phyloP scores from a whole-genome alignment of 23 red algal species.

The Rhodosorus marinus region DNA sequence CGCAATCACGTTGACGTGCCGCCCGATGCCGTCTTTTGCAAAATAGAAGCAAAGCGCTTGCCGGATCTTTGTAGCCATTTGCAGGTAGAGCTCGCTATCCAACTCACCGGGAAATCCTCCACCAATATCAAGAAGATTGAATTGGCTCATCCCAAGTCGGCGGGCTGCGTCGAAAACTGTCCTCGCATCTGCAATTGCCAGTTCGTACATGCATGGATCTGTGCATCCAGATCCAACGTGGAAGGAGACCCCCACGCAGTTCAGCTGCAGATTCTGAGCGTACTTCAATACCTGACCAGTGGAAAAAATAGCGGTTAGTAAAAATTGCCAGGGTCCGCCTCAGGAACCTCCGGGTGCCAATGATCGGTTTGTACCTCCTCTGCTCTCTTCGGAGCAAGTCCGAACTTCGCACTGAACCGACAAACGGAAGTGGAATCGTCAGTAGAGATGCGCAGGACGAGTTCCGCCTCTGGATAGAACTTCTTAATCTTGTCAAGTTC shows the following conservation, averaged over 20 bases:
- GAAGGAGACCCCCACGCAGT: constrained; percentile 3
- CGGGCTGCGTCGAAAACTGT: not conserved
- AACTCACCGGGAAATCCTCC: constrained; percentile 9
- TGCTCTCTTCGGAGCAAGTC: not conserved
- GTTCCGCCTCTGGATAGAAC: not conserved
- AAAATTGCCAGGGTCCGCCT: no score
- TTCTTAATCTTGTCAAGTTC: constrained; percentile 1
- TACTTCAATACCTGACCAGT: constrained; percentile 5
- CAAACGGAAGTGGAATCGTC: constrained; percentile 1
- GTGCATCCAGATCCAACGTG: constrained; percentile 10
- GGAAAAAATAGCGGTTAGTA: no score
- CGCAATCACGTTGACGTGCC: no score
- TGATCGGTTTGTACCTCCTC: no score
- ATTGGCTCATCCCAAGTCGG: not conserved
- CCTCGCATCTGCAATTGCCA: not conserved
- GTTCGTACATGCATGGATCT: not conserved
- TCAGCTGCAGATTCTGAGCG: not conserved
- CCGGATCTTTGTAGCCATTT: no score
- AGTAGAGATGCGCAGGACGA: constrained; percentile 2
- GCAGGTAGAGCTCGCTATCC: no score
- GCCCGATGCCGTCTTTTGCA: no score
- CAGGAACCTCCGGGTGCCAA: no score
- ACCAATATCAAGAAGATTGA: constrained; percentile 15
- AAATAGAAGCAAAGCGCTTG: no score
- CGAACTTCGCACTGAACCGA: constrained; percentile 5